Base-by-base conservation (phyloP, 352 stramenopile species). In the Globisporangium middletonii region DNA sequence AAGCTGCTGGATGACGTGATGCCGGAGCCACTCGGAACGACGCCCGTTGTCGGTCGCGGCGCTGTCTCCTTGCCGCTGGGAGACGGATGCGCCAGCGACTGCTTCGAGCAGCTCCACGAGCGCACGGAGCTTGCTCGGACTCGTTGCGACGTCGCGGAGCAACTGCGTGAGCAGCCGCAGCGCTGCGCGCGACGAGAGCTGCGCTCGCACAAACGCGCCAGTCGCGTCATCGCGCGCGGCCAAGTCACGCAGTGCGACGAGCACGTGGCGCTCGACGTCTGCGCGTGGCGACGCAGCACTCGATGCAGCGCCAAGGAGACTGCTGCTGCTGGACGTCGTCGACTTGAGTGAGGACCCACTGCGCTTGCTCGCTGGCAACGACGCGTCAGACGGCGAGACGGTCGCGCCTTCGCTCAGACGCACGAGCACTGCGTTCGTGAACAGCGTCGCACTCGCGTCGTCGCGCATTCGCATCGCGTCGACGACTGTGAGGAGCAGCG, bases 1-100 rank as follows among this genome's bases (percentile, higher is more conserved):
- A 26, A 86, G 55, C 30, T 86, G 71, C 30, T 77, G 64, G 7
- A 83, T 63, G 38, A 80, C 59, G 53, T 78, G 71, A 30, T 77
- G 75, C 3, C 72, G 65, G 53, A 58, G 30, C 75, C 73, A 86
- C 45, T 79, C 64, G 13, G 18, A 50, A 37, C 44, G 13, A 30
- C n/a, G 48, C 26, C 42, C 65, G 60, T 1, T 53, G 15, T 43
- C 66, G 61, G 3, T 56, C 23, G 50, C 60, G 57, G 16, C 46
- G 26, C 4, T 9, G 4, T 53, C 55, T 38, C 33, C 33, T 15
- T 62, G 57, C 33, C 67, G 73, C 7, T 47, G 56, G 41, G 41
- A 46, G 41, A 19, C 18, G 1, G 33, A 18, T 37, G 30, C 30
- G 42, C 57, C 43, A 28, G 78, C 49, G 11, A 77, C 63, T 6